Percentiles rank a stretch among this genome's conserved stretches.
phyloP scores from a whole-genome alignment of 768 basidiomycete species.

The Termitomyces bulborhizus region DNA sequence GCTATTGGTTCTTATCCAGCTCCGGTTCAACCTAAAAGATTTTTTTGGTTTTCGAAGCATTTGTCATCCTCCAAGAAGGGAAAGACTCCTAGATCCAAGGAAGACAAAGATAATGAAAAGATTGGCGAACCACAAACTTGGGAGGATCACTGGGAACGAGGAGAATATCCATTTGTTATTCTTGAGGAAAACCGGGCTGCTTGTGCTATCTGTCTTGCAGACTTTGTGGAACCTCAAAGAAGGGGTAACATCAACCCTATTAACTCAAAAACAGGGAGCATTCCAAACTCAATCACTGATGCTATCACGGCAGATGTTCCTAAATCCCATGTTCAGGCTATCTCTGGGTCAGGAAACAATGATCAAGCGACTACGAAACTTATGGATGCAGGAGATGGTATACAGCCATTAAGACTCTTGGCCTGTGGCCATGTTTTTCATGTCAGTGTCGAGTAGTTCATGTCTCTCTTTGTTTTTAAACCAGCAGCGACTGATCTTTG shows the following conservation, averaged over 20 bases:
- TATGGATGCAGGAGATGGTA: conserved; percentile 68
- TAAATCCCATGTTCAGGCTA: conserved; percentile 2
- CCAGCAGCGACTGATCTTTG: conserved; percentile 1
- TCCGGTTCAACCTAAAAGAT: conserved; percentile 28
- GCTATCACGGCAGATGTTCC: not conserved
- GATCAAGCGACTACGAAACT: conserved; percentile 30
- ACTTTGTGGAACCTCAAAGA: conserved; percentile 69
- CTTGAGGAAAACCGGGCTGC: conserved; percentile 79
- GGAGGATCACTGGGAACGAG: conserved; percentile 76
- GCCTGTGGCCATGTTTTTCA: conserved; percentile 88
- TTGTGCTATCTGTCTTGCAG: conserved; percentile 80
- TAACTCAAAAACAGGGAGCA: not conserved
- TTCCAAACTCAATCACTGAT: not conserved
- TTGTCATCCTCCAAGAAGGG: conserved; percentile 18
- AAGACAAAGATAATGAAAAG: conserved; percentile 7
- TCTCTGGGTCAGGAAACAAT: not conserved
- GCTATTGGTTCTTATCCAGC: conserved; percentile 57
- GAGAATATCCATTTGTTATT: conserved; percentile 75
- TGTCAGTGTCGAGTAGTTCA: conserved; percentile 37
- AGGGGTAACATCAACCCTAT: conserved; percentile 3
- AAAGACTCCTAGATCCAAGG: conserved; percentile 1
- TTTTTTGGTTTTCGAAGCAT: conserved; percentile 48
- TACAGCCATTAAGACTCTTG: conserved; percentile 70
- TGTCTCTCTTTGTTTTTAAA: not conserved
- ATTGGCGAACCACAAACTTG: conserved; percentile 41